phyloP scores from a whole-genome alignment of 2,329 filamentous ascomycete genomes.

The Microcyclospora tardicrescens region DNA sequence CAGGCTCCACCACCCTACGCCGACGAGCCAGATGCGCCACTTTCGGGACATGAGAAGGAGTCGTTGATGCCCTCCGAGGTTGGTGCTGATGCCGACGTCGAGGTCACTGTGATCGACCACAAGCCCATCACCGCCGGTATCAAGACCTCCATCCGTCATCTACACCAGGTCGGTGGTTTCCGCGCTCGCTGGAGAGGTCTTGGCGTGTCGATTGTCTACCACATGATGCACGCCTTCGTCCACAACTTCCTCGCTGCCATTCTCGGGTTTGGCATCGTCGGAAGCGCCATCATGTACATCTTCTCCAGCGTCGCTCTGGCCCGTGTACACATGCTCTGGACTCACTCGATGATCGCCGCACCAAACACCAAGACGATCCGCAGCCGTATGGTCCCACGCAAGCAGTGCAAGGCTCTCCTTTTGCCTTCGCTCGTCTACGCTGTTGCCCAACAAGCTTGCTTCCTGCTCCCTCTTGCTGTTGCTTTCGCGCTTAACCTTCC shows the following conservation, averaged over 20 bases:
- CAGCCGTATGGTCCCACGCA: constrained; percentile 54
- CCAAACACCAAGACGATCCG: constrained; percentile 49
- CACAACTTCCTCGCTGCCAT: constrained; percentile 20
- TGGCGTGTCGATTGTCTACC: constrained; percentile 22
- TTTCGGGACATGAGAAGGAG: constrained; percentile 20
- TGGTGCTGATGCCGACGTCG: constrained; percentile 22
- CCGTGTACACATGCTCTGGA: constrained; percentile 65
- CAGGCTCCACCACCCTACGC: constrained; percentile 30
- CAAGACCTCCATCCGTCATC: constrained; percentile 44
- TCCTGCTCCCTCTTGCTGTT: constrained; percentile 36
- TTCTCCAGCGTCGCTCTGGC: constrained; percentile 49
- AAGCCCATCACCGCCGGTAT: constrained; percentile 51
- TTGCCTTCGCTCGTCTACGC: constrained; percentile 53
- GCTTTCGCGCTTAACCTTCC: constrained; percentile 37
- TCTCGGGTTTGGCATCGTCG: constrained; percentile 33
- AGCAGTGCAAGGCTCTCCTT: constrained; percentile 55
- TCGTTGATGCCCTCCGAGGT: constrained; percentile 26
- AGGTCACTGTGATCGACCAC: constrained; percentile 35
- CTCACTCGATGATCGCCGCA: constrained; percentile 69
- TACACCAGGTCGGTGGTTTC: constrained; percentile 34
- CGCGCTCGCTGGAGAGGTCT: constrained; percentile 24
- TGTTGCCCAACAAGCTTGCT: constrained; percentile 39
- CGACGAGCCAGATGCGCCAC: constrained; percentile 35
- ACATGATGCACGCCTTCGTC: constrained; percentile 16
- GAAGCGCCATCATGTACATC: constrained; percentile 39